These are phyloP conservation scores for Pluteus cervinus DNA, from an alignment of 768 basidiomycete species.

Conservation along the genomic window DNA sequence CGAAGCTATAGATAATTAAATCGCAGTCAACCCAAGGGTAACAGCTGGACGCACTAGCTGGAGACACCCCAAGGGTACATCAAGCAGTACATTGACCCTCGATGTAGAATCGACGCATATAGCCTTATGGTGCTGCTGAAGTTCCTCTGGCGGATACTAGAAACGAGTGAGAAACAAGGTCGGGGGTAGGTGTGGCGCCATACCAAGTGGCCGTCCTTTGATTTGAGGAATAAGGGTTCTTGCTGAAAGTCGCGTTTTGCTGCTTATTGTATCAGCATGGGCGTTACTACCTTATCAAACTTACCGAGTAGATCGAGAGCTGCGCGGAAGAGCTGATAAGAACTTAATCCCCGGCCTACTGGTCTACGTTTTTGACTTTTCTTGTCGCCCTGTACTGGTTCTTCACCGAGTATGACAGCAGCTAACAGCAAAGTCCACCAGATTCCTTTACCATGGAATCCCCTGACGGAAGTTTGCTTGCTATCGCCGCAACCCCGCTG, in stretches of 20 bases:
- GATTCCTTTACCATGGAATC: slow-evolving; percentile 62
- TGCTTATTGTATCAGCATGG: slow-evolving; percentile 18
- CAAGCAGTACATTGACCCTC: slow-evolving; percentile 68
- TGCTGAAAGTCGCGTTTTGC: slow-evolving; percentile 66
- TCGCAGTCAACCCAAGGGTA: neutral
- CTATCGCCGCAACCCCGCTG: slow-evolving; percentile 75
- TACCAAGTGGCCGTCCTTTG: slow-evolving; percentile 48
- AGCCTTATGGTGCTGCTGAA: slow-evolving; percentile 40
- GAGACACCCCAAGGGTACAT: slow-evolving; percentile 71
- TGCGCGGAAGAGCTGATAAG: slow-evolving; percentile 86
- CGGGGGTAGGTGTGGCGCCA: slow-evolving; percentile 8
- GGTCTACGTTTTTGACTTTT: slow-evolving; percentile 40
- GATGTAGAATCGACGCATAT: slow-evolving; percentile 80
- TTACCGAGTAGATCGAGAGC: slow-evolving; percentile 78
- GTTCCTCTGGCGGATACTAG: slow-evolving; percentile 58
- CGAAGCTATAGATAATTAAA: slow-evolving; percentile 48
- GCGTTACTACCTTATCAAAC: slow-evolving; percentile 14
- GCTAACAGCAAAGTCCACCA: slow-evolving; percentile 67
- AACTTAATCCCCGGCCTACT: slow-evolving; percentile 77
- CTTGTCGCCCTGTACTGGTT: slow-evolving; percentile 26
- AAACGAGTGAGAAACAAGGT: slow-evolving; percentile 1
- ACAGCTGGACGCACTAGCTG: slow-evolving; percentile 51
- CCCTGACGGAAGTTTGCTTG: slow-evolving; percentile 48
- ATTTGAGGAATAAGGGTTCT: slow-evolving; percentile 55
- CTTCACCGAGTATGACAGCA: slow-evolving; percentile 63